These are phyloP conservation scores for Manihot esculenta DNA, from an alignment of 441 rosid genomes.

Conservation along the genomic window DNA sequence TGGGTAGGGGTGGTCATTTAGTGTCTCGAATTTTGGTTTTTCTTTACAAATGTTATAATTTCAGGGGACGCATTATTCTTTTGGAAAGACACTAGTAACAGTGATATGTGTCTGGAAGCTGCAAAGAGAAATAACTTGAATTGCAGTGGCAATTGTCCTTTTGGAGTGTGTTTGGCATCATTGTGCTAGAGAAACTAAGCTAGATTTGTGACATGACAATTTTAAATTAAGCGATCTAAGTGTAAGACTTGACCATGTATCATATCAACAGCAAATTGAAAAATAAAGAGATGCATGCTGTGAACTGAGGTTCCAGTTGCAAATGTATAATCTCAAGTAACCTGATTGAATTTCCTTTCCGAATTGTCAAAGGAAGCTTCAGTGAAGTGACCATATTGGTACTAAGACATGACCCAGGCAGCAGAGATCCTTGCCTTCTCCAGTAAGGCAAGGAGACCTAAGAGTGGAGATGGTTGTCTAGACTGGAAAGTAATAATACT, in stretches of 20 bases:
- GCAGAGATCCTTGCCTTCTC: not conserved
- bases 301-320: too few species aligned
- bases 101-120: not conserved
- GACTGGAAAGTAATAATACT: not conserved
- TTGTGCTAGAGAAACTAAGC: not conserved
- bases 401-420: not conserved
- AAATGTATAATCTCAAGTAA: not conserved
- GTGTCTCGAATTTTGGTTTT: not conserved
- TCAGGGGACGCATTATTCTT: not conserved
- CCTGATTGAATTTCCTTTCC: not conserved
- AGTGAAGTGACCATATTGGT: not conserved
- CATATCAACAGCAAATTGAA: not conserved
- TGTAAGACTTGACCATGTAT: not conserved
- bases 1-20: not conserved
- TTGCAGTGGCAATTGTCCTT: not conserved
- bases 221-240: not conserved
- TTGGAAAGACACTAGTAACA: not conserved
- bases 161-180: not conserved
- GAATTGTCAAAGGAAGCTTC: constrained; percentile 1
- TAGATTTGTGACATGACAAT: not conserved
- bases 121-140: not conserved
- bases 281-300: not conserved
- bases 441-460: not conserved
- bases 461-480: not conserved
- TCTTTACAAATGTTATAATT: not conserved